Base-by-base conservation (phyloP, 768 basidiomycete genomes). In the Lactifluus rugatus region DNA sequence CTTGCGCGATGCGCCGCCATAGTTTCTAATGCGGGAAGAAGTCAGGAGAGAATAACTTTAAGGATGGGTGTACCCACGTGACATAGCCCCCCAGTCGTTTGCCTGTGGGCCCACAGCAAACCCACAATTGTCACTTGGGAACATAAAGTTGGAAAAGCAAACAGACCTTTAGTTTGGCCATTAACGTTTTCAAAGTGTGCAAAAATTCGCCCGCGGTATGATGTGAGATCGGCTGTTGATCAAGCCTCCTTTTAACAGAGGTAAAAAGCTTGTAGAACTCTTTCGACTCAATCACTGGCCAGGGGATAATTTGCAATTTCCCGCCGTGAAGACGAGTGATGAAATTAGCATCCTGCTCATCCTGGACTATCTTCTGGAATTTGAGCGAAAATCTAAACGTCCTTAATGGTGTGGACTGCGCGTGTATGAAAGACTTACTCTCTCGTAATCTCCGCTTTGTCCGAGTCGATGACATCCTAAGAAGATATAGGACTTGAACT, bases 71-170 rank as follows among this genome's bases (percentile, higher is more conserved):
- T 6, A 69, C 81, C 51, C 64, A 84, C 83, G 81, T 50, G 82
- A 83, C 53, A 84, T 70, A 0, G 82, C 74, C 16, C 81, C 80
- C 83, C 83, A 84, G 58, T 84, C 83, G 37, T 83, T 83, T 2
- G 80, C 75, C 82, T 83, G 51, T 44, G 13, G 8, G 7, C 4
- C 28, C n/a, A n/a, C n/a, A n/a, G 2, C 3, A 14, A 9, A 39
- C 14, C 5, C n/a, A 28, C 13, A 25, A 10, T n/a, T n/a, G n/a
- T 10, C 13, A 3, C 11, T 39, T 13, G 45, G 57, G 32, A 8
- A 34, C 2, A 34, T 34, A 11, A 34, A 11, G 5, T 13, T 9
- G 32, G 5, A 34, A 34, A 11, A 28, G 5, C 8, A 21, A 21
- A 41, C 56, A 19, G 41, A 81, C 83, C 75, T 84, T 84, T 44